Percentiles rank a stretch among this genome's conserved stretches.
phyloP scores from a whole-genome alignment of 495 filamentous ascomycete species.

The Schizothecium vesticola region DNA sequence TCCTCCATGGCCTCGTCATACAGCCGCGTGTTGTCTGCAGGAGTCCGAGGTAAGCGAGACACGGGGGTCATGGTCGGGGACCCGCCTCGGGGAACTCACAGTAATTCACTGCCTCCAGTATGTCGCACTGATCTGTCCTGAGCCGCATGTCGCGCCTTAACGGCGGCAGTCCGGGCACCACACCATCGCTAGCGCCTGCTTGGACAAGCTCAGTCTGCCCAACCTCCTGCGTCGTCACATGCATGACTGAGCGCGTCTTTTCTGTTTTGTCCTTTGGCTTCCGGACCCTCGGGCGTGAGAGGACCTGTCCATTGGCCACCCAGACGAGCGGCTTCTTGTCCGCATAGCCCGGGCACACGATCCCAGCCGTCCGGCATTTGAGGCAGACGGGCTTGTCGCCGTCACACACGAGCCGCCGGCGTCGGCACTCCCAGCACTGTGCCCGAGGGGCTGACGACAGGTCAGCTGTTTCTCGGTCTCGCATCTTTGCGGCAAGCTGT shows the following conservation, averaged over 20 bases:
- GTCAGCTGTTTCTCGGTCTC: not conserved
- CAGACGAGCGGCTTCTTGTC: conserved; percentile 31
- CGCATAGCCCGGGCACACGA: conserved; percentile 32
- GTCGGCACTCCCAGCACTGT: conserved; percentile 40
- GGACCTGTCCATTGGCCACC: conserved; percentile 28
- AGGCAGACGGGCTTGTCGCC: conserved; percentile 25
- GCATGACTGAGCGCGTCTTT: not conserved
- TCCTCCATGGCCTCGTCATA: conserved; percentile 10
- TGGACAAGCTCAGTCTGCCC: not conserved
- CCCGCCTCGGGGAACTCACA: conserved; percentile 12
- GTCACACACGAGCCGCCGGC: conserved; percentile 34
- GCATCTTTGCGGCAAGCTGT: not conserved
- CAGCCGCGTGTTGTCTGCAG: conserved; percentile 16
- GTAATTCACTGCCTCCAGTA: conserved; percentile 16
- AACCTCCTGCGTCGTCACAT: not conserved
- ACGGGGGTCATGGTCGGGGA: not conserved
- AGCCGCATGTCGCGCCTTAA: not conserved
- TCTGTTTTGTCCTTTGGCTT: not conserved
- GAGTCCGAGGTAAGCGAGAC: not conserved
- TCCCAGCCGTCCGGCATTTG: conserved; percentile 22
- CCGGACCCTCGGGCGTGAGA: conserved; percentile 16
- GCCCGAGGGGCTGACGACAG: not conserved
- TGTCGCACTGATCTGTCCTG: conserved; percentile 9
- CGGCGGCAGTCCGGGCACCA: not conserved
- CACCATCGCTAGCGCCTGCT: too few species aligned